phyloP scores from a whole-genome alignment of 2,329 filamentous ascomycete genomes.

The Rhinocladiella mackenziei region DNA sequence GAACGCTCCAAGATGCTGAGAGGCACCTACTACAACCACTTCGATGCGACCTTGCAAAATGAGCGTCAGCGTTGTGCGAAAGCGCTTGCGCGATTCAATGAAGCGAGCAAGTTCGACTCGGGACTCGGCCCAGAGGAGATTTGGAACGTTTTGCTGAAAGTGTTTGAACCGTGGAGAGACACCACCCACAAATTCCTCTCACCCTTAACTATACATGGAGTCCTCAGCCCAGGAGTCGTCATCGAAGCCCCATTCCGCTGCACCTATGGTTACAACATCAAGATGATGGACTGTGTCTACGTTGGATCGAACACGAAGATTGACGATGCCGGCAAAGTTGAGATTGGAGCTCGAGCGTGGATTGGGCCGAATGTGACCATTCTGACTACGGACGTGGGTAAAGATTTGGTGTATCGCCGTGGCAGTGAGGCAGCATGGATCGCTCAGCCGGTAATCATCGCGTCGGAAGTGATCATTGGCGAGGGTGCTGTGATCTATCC shows the following conservation, averaged over 20 bases:
- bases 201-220: slow-evolving; percentile 45
- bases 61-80: slow-evolving; percentile 81
- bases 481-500: slow-evolving; percentile 57
- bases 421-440: slow-evolving; percentile 69
- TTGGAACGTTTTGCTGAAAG: slow-evolving; percentile 54
- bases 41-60: slow-evolving; percentile 69
- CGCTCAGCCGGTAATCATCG: slow-evolving; percentile 70
- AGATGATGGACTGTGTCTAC: slow-evolving; percentile 76
- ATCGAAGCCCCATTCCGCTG: slow-evolving; percentile 88
- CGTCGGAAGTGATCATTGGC: slow-evolving; percentile 66
- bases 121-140: slow-evolving; percentile 54
- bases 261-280: slow-evolving; percentile 94
- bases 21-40: slow-evolving; percentile 74
- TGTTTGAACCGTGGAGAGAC: slow-evolving; percentile 65
- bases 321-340: slow-evolving; percentile 78
- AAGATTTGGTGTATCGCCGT: slow-evolving; percentile 68
- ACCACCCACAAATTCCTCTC: slow-evolving; percentile 61
- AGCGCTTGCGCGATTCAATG: slow-evolving; percentile 83
- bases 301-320: slow-evolving; percentile 82
- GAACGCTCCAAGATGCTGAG: slow-evolving; percentile 90
- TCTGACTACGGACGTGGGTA: slow-evolving; percentile 68
- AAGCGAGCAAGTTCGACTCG: slow-evolving; percentile 68
- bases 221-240: slow-evolving; percentile 68
- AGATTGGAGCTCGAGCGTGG: slow-evolving; percentile 65
- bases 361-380: slow-evolving; percentile 85